A percentile compares a stretch with the other conserved stretches of the same genome.
Evolutionary conservation across 768 basidiomycete genomes (phyloP).

Genomic region (Cantharellus cinnabarinus): DNA sequence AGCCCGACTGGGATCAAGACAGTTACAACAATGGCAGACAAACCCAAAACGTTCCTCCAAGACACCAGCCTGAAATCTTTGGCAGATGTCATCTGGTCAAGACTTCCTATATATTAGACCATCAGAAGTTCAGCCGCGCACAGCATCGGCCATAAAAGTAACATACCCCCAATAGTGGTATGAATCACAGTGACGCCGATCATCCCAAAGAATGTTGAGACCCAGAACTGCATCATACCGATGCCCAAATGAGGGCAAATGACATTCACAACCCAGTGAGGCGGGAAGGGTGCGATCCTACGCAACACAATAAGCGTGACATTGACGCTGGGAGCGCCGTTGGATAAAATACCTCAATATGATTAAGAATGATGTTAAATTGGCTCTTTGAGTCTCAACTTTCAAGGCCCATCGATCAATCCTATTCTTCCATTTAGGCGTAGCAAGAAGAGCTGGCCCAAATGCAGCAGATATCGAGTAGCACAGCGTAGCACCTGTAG

Average conservation of each 20-base stretch:
- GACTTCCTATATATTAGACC: constrained; percentile 21
- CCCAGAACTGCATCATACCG: constrained; percentile 68
- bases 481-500: constrained; percentile 76
- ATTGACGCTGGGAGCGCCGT: background rate
- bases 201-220: constrained; percentile 75
- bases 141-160: background rate
- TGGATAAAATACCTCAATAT: constrained; percentile 29
- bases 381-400: constrained; percentile 58
- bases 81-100: constrained; percentile 88
- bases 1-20: constrained; percentile 87
- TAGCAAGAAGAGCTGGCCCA: constrained; percentile 73
- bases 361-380: constrained; percentile 81
- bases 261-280: constrained; percentile 88
- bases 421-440: constrained; percentile 66
- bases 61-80: constrained; percentile 89
- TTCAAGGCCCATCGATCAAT: constrained; percentile 68
- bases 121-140: too few relatives aligned
- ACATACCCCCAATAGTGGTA: constrained; percentile 64
- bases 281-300: constrained; percentile 77
- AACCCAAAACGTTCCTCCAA: constrained; percentile 70
- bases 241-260: constrained; percentile 87
- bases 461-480: constrained; percentile 83
- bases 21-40: constrained; percentile 70
- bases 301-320: background rate
- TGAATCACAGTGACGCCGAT: constrained; percentile 86